Evolutionary conservation across 257 asterid species (phyloP).

Genomic region (Nicotiana undulata): DNA sequence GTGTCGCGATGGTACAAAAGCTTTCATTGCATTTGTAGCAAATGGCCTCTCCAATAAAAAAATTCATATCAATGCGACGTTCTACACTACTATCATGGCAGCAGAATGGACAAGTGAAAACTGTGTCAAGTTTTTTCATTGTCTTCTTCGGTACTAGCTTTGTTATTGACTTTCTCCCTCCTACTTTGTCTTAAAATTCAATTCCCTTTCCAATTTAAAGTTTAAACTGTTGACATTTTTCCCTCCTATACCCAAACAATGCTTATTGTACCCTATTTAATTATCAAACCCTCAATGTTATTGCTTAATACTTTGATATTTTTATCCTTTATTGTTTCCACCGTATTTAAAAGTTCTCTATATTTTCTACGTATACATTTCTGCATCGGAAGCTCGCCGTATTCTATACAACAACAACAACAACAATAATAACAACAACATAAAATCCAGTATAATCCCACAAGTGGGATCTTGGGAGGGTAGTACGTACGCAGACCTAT

Average conservation of each 20-base stretch:
- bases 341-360: neutral
- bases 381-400: neutral
- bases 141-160: conserved; percentile 83
- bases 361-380: neutral
- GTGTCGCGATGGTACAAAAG: conserved; percentile 53
- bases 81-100: conserved; percentile 72
- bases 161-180: conserved; percentile 42
- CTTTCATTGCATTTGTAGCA: conserved; percentile 74
- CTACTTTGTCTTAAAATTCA: neutral
- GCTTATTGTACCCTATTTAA: no score
- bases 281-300: no score
- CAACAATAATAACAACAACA: no score
- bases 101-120: conserved; percentile 81
- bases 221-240: no score
- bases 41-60: conserved; percentile 57
- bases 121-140: conserved; percentile 83
- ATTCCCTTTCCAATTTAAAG: neutral
- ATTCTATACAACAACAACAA: no score
- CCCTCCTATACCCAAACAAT: neutral
- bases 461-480: neutral
- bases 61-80: conserved; percentile 72
- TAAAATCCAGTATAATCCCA: no score
- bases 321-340: neutral
- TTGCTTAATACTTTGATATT: neutral
- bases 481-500: neutral